These are phyloP conservation scores for Barnettozyma vustinii DNA, from an alignment of 805 yeast species.

Conservation along the genomic window DNA sequence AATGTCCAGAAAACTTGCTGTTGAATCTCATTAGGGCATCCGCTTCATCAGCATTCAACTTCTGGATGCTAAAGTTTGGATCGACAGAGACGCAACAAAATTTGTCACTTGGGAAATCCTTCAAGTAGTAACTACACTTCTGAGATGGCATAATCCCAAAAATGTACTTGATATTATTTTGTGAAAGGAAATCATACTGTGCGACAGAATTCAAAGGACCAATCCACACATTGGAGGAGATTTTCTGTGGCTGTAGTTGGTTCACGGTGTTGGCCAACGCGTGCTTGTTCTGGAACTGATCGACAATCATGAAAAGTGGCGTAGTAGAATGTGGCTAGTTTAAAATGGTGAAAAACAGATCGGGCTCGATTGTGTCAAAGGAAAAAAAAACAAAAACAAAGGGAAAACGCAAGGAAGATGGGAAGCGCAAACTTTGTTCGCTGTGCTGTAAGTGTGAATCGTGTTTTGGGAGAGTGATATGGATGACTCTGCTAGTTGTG, in stretches of 20 bases:
- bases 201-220: conserved; percentile 43
- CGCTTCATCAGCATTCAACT: conserved; percentile 24
- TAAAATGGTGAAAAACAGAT: background rate
- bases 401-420: background rate
- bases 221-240: conserved; percentile 37
- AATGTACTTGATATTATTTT: conserved; percentile 35
- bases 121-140: conserved; percentile 27
- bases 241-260: conserved; percentile 35
- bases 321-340: background rate
- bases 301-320: conserved; percentile 8
- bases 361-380: background rate
- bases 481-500: background rate
- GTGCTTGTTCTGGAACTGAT: conserved; percentile 23
- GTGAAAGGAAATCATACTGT: conserved; percentile 31
- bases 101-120: conserved; percentile 22
- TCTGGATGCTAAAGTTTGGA: conserved; percentile 29
- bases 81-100: conserved; percentile 30
- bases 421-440: background rate
- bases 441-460: background rate
- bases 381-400: background rate
- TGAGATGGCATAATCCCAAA: conserved; percentile 32
- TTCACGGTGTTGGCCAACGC: conserved; percentile 22
- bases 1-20: conserved; percentile 21
- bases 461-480: background rate
- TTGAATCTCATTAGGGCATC: conserved; percentile 23